Conservation (phyloP, 164 flowering plant genomes). For the Warburgia ugandensis region DNA sequence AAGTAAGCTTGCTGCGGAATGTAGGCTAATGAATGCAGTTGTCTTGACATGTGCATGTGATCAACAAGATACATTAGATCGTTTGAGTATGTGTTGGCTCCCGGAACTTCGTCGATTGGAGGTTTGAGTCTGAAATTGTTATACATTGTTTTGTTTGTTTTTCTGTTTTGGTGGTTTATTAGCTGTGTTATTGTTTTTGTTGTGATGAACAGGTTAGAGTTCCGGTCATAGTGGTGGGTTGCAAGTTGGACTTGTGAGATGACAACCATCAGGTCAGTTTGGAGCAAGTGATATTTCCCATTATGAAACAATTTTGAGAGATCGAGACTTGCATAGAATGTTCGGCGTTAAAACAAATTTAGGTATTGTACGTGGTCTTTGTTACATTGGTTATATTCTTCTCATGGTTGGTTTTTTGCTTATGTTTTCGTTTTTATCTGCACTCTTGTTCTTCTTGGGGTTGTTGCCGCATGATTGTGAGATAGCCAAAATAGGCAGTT, state of each 20-base stretch:
- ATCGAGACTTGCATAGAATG: slow-evolving; percentile 98
- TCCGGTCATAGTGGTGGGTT: slow-evolving; percentile 61
- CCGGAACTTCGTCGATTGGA: slow-evolving; percentile 81
- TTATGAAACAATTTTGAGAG: slow-evolving; percentile 97
- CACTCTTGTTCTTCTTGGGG: too few species aligned
- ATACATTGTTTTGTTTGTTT: too few species aligned
- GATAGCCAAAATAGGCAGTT: too few species aligned
- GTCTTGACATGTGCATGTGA: slow-evolving; percentile 95
- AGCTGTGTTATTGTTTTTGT: not conserved
- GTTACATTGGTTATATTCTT: not conserved
- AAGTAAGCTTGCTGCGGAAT: slow-evolving; percentile 57
- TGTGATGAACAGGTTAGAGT: slow-evolving; percentile 34
- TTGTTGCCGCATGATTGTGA: too few species aligned
- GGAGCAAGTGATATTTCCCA: slow-evolving; percentile 86
- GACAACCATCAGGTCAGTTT: slow-evolving; percentile 67
- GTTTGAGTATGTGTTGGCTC: slow-evolving; percentile 83
- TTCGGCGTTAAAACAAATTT: slow-evolving; percentile 70
- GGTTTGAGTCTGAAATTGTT: too few species aligned
- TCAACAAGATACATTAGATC: slow-evolving; percentile 60
- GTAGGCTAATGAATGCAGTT: slow-evolving; percentile 78
- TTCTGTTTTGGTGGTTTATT: too few species aligned
- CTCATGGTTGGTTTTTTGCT: too few species aligned
- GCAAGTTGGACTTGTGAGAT: slow-evolving; percentile 87
- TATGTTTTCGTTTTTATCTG: too few species aligned
- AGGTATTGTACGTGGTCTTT: slow-evolving; percentile 33